Evolutionary conservation across 2,329 filamentous ascomycete species (phyloP).

Genomic region (Epichloe brachyelytri): DNA sequence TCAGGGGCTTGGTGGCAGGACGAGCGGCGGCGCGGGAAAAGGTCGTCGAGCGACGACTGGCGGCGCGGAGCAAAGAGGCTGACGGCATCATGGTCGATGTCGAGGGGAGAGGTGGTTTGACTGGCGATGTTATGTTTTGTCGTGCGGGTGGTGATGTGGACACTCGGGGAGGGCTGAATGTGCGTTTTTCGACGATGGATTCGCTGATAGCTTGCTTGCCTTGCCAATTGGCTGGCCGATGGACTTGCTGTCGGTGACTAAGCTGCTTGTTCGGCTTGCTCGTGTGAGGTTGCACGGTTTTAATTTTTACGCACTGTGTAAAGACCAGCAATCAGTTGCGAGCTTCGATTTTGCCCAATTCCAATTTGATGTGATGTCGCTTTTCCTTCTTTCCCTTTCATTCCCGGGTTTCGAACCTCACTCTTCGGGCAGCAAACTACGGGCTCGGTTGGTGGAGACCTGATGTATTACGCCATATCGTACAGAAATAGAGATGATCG

Average conservation of each 20-base stretch:
- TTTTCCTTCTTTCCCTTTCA: too few species aligned
- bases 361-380: slow-evolving; percentile 8
- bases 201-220: slow-evolving; percentile 10
- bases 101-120: slow-evolving; percentile 4
- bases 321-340: too few species aligned
- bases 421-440: too few species aligned
- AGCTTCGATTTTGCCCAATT: slow-evolving; percentile 7
- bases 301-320: too few species aligned
- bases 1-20: slow-evolving; percentile 41
- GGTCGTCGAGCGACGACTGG: slow-evolving; percentile 51
- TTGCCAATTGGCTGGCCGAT: slow-evolving; percentile 13
- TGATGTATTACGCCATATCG: too few species aligned
- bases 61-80: slow-evolving; percentile 55
- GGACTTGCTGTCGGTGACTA: slow-evolving; percentile 21
- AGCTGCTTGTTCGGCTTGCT: slow-evolving; percentile 7
- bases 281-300: slow-evolving; percentile 10
- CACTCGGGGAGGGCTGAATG: slow-evolving; percentile 7
- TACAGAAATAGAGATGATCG: too few species aligned
- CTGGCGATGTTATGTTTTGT: neutral
- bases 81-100: slow-evolving; percentile 43
- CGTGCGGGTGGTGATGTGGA: slow-evolving; percentile 2
- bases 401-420: too few species aligned
- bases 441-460: too few species aligned
- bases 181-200: slow-evolving; percentile 14
- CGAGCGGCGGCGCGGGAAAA: slow-evolving; percentile 52